These are phyloP conservation scores for Leccinum variicolor DNA, from an alignment of 768 basidiomycete species.

Conservation along the genomic window DNA sequence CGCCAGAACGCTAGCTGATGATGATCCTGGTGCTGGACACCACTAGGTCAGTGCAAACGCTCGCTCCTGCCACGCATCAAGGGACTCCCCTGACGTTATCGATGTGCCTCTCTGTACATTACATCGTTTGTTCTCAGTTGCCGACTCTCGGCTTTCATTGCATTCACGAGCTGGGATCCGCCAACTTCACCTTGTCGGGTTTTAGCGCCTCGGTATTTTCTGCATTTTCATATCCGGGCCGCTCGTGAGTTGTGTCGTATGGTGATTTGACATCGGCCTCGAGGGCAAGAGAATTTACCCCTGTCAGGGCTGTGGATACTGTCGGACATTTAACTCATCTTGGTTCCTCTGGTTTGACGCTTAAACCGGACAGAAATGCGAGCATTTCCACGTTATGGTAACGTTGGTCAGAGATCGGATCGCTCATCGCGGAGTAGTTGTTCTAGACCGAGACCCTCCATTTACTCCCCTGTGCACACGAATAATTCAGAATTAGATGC, in stretches of 20 bases:
- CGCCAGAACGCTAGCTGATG: not conserved
- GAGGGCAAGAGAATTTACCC: constrained; percentile 2
- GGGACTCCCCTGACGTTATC: constrained; percentile 7
- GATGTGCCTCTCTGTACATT: constrained; percentile 7
- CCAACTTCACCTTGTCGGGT: not conserved
- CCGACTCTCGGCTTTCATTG: not conserved
- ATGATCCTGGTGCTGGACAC: not conserved
- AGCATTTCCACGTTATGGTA: not conserved
- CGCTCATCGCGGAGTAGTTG: constrained; percentile 6
- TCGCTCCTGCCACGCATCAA: constrained; percentile 5
- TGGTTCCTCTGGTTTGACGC: not conserved
- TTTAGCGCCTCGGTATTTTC: not conserved
- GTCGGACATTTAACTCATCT: constrained; percentile 2
- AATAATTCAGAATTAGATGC: not conserved
- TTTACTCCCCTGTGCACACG: not conserved
- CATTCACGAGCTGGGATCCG: constrained; percentile 1
- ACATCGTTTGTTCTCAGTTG: not conserved
- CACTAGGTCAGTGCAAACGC: not conserved
- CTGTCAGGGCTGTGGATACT: constrained; percentile 5
- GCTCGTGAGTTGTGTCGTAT: not conserved
- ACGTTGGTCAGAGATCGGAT: not conserved
- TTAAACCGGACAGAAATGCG: not conserved
- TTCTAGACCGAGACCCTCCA: constrained; percentile 3
- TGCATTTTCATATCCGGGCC: constrained; percentile 7
- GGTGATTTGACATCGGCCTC: constrained; percentile 5